phyloP scores from a whole-genome alignment of 768 basidiomycete genomes.

The Pulveroboletus sp. region DNA sequence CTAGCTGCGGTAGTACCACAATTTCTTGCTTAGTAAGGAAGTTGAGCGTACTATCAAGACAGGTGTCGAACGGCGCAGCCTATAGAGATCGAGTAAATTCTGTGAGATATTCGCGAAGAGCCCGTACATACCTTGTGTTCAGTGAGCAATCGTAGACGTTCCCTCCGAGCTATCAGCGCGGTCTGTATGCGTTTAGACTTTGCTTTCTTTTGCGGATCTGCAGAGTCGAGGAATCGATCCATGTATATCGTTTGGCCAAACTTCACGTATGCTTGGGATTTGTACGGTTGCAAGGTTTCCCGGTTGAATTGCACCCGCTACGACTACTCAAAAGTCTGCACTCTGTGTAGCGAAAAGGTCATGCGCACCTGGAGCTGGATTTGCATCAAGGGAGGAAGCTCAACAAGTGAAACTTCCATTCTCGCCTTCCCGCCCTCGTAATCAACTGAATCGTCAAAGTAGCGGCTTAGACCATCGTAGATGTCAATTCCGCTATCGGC shows the following conservation, averaged over 20 bases:
- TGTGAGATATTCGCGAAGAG: neutral
- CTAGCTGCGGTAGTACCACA: slow-evolving; percentile 46
- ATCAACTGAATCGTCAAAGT: slow-evolving; percentile 87
- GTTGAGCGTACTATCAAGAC: slow-evolving; percentile 50
- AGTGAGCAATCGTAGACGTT: slow-evolving; percentile 61
- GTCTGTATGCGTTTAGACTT: slow-evolving; percentile 66
- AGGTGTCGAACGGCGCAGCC: slow-evolving; percentile 57
- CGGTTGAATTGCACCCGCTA: slow-evolving; percentile 94
- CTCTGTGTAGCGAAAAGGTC: neutral
- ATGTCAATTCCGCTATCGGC: slow-evolving; percentile 84
- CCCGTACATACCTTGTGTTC: slow-evolving; percentile 59
- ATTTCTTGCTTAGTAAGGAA: slow-evolving; percentile 53
- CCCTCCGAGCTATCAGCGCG: slow-evolving; percentile 58
- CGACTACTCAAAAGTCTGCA: slow-evolving; percentile 5
- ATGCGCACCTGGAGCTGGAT: slow-evolving; percentile 85
- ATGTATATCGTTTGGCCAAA: slow-evolving; percentile 84
- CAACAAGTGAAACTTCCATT: slow-evolving; percentile 83
- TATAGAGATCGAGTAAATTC: slow-evolving; percentile 23
- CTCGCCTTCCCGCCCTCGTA: slow-evolving; percentile 81
- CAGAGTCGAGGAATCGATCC: slow-evolving; percentile 86
- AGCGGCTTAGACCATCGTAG: slow-evolving; percentile 88
- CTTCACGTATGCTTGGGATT: slow-evolving; percentile 92
- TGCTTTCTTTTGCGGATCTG: slow-evolving; percentile 64
- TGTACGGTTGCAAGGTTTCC: slow-evolving; percentile 86
- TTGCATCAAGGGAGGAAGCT: slow-evolving; percentile 86